phyloP scores from a whole-genome alignment of 2,329 filamentous ascomycete species.

The Neonectria punicea region DNA sequence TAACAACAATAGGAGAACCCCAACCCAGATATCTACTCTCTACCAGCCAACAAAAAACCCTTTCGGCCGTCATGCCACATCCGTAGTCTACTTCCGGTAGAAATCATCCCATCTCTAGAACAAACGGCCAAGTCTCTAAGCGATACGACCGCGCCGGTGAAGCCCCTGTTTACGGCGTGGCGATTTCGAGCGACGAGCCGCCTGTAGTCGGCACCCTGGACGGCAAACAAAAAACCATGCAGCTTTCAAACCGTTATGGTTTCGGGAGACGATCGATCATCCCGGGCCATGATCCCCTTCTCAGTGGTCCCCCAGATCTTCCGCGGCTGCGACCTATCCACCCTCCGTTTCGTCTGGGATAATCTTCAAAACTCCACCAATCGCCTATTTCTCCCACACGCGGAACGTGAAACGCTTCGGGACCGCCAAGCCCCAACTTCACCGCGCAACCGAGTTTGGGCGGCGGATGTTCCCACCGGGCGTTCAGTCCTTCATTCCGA shows the following conservation, averaged over 20 bases:
- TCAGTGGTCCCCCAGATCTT: conserved; percentile 22
- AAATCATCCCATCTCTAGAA: conserved; percentile 8
- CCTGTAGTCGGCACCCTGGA: background rate
- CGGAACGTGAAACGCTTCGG: conserved; percentile 28
- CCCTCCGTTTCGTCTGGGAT: conserved; percentile 21
- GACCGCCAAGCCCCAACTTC: conserved; percentile 17
- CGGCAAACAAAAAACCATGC: conserved; percentile 7
- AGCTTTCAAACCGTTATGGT: conserved; percentile 27
- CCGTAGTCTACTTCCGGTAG: background rate
- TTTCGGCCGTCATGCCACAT: background rate
- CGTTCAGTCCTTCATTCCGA: conserved; percentile 21
- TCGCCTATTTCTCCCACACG: conserved; percentile 21
- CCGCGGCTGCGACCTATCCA: conserved; percentile 5
- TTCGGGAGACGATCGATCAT: conserved; percentile 26
- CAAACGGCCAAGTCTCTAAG: conserved; percentile 1
- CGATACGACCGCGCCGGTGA: conserved; percentile 9
- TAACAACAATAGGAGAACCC: background rate
- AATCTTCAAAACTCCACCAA: conserved; percentile 32
- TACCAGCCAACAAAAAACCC: background rate
- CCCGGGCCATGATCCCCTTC: conserved; percentile 22
- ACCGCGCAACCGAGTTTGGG: conserved; percentile 22
- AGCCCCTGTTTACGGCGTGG: background rate
- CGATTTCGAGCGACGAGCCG: conserved; percentile 5
- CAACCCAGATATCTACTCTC: too few species aligned
- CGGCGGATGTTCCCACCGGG: conserved; percentile 33